Base-by-base conservation (phyloP, 306 rosid genomes). In the Quercus glauca region DNA sequence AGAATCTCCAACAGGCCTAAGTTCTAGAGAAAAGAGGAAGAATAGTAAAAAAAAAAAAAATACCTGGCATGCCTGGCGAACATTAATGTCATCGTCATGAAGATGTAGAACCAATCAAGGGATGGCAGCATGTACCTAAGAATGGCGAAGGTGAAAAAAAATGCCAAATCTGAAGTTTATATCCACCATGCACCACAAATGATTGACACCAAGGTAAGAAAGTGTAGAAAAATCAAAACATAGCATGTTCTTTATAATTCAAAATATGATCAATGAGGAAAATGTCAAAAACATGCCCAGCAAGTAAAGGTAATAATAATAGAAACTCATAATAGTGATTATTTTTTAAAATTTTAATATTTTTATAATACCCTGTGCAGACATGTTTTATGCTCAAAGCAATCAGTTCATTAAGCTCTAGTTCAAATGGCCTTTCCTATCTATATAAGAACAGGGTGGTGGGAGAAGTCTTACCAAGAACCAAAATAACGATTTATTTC, bases 41-140 rank as follows among this genome's bases (percentile, higher is more conserved):
- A 58, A 79, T 57, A 52, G 29, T 28, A 26, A 68, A 76, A 51
- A 29, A 75, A 88, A 81, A 76, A 51, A 37, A 75, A 88, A 79
- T 92, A 94, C 98, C 98, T 97, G 97, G 85, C 98, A 94, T 76
- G 98, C 97, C 64, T 87, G 84, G 71, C 97, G 87, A 29, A 94
- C 97, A 52, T 87, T 80, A 78, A 80, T 18, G 76, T 94, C 97
- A 35, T 91, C 97, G 70, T 94, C 98, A 79, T 91, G 89, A 65
- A 91, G 85, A 83, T 94, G 97, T 88, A 94, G 87, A 83, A 92
- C 88, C 78, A 94, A 85, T 83, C 97, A 93, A 77, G 98, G 97
- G 82, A 94, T 65, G 68, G 91, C 85, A 64, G 93, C 89, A 86
- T 94, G 97, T 69, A 91, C 94, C 98, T 94, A 83, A 8, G 45